A percentile compares a stretch with the other conserved stretches of the same genome.
Evolutionary conservation across 2,329 filamentous ascomycete genomes (phyloP).

Genomic region (Microcera coccophila): DNA sequence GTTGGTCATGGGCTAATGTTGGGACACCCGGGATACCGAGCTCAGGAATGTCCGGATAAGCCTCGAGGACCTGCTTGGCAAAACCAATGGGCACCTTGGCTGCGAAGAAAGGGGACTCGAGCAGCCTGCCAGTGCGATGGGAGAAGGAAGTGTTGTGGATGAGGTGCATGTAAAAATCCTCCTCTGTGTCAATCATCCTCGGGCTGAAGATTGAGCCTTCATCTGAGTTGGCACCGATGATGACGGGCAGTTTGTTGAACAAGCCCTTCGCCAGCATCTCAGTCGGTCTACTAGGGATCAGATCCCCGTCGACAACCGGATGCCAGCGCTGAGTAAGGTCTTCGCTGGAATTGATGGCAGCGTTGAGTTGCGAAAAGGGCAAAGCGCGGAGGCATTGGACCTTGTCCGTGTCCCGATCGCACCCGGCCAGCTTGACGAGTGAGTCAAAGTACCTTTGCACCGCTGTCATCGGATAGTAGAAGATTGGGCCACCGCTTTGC

Average conservation of each 20-base stretch:
- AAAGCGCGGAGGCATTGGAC: constrained; percentile 32
- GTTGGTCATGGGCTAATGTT: constrained; percentile 35
- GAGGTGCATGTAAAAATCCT: constrained; percentile 39
- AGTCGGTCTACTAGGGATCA: neutral
- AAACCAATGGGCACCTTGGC: constrained; percentile 19
- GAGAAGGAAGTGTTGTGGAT: no score
- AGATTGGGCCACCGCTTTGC: constrained; percentile 41
- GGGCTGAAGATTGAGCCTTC: constrained; percentile 57
- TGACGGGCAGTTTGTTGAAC: constrained; percentile 57
- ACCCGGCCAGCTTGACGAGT: constrained; percentile 25
- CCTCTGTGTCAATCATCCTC: constrained; percentile 50
- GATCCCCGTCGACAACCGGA: neutral
- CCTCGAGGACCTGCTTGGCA: constrained; percentile 34
- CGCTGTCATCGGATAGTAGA: constrained; percentile 11
- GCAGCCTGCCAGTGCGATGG: no score
- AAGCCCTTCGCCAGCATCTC: constrained; percentile 47
- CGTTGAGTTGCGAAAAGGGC: constrained; percentile 43
- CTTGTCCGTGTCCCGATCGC: constrained; percentile 17
- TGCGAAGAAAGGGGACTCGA: constrained; percentile 18
- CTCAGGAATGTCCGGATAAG: constrained; percentile 48
- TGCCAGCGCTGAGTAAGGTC: neutral
- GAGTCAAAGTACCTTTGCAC: constrained; percentile 32
- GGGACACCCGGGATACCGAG: constrained; percentile 47
- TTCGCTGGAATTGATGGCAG: neutral
- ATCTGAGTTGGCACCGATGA: constrained; percentile 59